Evolutionary conservation across 2,329 filamentous ascomycete genomes (phyloP), one percentile per base, ranked within the genome.

Genomic region (Calonectria pteridis): DNA sequence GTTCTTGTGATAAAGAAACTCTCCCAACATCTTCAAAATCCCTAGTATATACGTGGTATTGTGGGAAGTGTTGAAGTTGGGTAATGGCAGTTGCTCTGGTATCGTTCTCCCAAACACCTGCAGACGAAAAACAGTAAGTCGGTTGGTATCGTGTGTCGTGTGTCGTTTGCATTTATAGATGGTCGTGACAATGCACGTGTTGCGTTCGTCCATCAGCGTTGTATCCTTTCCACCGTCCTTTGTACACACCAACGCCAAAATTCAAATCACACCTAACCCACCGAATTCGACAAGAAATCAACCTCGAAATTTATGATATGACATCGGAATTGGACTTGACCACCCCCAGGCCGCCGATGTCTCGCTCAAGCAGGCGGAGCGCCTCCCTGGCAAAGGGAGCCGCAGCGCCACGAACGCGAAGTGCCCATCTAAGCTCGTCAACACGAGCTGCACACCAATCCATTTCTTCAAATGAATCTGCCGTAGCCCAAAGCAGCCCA

Each of bases 371-470:
- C 69, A 86, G 80, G 3, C 84, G 82, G 49, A 86, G 76, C 3
- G 85, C 85, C 20, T 85, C 83, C 51, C 84, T 80, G 20, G 85
- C 84, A 69, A 86, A 86, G 18, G 83, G 81, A 20, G 83, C 83
- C 0, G 84, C 83, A 66, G 84, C 82, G 3, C 84, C 84, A 7
- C 85, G 81, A 4, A 86, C 85, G 43, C 85, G 82, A n/a, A 86
- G 75, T 37, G 84, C 85, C 85, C 85, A 86, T 63, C 84, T 81
- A 18, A 86, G 83, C 69, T 86, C 85, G 6, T 84, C 84, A 14
- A 86, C 79, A 64, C 83, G 83, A 23, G 83, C 81, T 46, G 83
- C 80, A 71, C 85, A 86, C 77, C 84, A 85, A 6, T 82, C 80
- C 75, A 86, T 85, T 76, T 87, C 85, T 11, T 82, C 81, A 2